Evolutionary conservation across 176 grass and related monocot genomes (phyloP), one percentile per base, ranked within the genome.

Genomic region (Oryza coarctata): DNA sequence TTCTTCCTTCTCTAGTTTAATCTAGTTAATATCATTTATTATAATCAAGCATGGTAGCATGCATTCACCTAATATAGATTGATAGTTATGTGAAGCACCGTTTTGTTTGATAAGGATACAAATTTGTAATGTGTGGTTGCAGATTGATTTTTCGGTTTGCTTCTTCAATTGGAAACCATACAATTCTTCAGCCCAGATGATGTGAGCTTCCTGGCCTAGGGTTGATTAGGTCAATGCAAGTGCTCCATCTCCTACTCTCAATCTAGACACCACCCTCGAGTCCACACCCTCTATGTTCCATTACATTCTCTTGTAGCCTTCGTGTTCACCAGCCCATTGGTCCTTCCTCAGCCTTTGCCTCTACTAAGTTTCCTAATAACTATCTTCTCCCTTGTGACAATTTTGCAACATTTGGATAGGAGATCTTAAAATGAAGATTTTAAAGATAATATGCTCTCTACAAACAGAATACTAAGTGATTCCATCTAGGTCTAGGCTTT

Each of bases 291-390:
- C 31, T 31, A 44, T 11, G 2, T 36, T 29, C 61, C 3, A 3
- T 79, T 7, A 3, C 47, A 25, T 23, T 32, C 20, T 9, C 71
- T 50, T 30, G 9, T 0, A 6, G 47, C 22, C 30, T 11, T 36
- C 11, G 1, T 13, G 0, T 60, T 27, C 61, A 61, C 36, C 45
- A 45, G 23, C 18, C 6, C 5, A 45, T 23, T 28, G 7, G 41
- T 66, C 29, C 45, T 63, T 34, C 74, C 38, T 45, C 35, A 9
- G 60, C 79, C 9, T 77, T 71, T 47, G 63, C 87, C 70, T 49
- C 86, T 36, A 70, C 86, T 8, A 79, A 90, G 29, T 90, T 90
- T 47, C 88, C 82, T 0, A 79, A 83, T 86, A 90, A 15, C 44
- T 18, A 65, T 10, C 22, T 25, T 29, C 27, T 20, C 20, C 14